Evolutionary conservation across 257 asterid species (phyloP).

Genomic region (Plantago elongata): DNA sequence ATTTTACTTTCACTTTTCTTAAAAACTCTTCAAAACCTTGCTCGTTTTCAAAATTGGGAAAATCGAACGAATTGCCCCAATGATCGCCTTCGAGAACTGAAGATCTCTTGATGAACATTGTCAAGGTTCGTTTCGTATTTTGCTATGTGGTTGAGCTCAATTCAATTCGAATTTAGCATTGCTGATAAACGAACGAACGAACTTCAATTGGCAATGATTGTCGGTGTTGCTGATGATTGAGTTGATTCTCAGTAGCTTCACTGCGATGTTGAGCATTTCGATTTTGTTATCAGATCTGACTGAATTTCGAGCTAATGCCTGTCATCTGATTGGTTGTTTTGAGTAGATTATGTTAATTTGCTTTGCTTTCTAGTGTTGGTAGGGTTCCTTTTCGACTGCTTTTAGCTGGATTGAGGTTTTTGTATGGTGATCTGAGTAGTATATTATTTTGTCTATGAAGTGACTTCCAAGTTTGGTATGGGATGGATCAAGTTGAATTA

Average conservation of each 20-base stretch:
- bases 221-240: conserved; percentile 2
- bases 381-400: conserved; percentile 6
- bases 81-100: conserved; percentile 39
- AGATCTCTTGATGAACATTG: conserved; percentile 52
- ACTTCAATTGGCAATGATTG: no score
- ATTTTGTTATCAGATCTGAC: conserved; percentile 53
- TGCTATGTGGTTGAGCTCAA: no score
- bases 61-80: background rate
- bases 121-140: conserved; percentile 30
- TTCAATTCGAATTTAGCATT: no score
- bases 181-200: no score
- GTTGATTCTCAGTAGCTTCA: conserved; percentile 17
- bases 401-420: background rate
- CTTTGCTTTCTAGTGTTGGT: background rate
- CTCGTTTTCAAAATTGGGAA: no score
- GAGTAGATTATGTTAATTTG: conserved; percentile 8
- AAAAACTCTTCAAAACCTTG: conserved; percentile 8
- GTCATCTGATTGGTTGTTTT: conserved; percentile 4
- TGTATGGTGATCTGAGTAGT: background rate
- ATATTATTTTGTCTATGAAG: background rate
- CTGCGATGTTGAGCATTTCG: conserved; percentile 27
- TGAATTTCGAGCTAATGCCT: conserved; percentile 16
- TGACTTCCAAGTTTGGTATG: conserved; percentile 3
- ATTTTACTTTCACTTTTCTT: no score
- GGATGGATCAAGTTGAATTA: background rate